These are phyloP conservation scores for Daldinia loculata DNA, from an alignment of 495 filamentous ascomycete genomes.

Conservation along the genomic window DNA sequence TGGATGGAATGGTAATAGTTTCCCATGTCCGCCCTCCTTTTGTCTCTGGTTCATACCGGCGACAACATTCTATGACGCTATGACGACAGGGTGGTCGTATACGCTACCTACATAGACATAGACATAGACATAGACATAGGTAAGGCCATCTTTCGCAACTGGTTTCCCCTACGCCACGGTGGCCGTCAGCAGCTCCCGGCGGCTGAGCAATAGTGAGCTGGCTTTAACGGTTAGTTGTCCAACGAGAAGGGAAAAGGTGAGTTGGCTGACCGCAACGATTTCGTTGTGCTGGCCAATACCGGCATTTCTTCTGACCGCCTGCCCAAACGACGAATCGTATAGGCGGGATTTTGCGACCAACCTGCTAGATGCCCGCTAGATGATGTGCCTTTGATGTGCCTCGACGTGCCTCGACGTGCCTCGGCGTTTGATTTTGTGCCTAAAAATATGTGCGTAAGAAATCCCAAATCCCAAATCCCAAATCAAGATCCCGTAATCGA, in stretches of 20 bases:
- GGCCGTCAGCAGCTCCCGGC: slow-evolving; percentile 32
- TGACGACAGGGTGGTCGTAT: slow-evolving; percentile 21
- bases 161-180: slow-evolving; percentile 39
- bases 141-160: slow-evolving; percentile 34
- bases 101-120: too few relatives aligned
- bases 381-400: background rate
- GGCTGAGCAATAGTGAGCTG: slow-evolving; percentile 31
- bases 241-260: slow-evolving; percentile 30
- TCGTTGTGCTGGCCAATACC: slow-evolving; percentile 44
- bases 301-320: slow-evolving; percentile 44
- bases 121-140: background rate
- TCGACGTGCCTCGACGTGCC: slow-evolving; percentile 27
- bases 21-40: slow-evolving; percentile 9
- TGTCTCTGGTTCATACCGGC: slow-evolving; percentile 9
- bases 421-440: slow-evolving; percentile 45
- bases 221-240: slow-evolving; percentile 26
- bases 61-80: slow-evolving; percentile 22
- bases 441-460: slow-evolving; percentile 39
- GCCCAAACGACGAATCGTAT: slow-evolving; percentile 38
- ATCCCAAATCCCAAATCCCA: slow-evolving; percentile 40
- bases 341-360: slow-evolving; percentile 30
- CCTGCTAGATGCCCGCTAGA: slow-evolving; percentile 7
- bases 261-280: slow-evolving; percentile 45
- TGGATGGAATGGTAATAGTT: slow-evolving; percentile 23
- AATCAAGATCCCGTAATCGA: slow-evolving; percentile 36